Evolutionary conservation across 352 stramenopile species (phyloP).

Genomic region (Globisporangium spinosum): DNA sequence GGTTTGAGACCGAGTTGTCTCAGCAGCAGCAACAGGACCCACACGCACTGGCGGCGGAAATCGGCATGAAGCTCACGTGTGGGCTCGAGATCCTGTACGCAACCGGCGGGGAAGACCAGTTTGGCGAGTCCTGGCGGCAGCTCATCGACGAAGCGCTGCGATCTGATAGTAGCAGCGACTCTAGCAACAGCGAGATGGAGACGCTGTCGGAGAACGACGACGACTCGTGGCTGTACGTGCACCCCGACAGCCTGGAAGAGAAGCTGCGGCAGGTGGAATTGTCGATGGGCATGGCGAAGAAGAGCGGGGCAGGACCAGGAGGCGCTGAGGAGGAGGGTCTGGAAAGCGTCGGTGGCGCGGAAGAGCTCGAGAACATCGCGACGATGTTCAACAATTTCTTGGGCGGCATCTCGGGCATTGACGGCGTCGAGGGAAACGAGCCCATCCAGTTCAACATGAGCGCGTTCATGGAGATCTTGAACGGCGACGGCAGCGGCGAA

Average conservation of each 20-base stretch:
- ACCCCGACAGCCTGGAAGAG: slow-evolving; percentile 70
- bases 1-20: neutral
- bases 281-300: slow-evolving; percentile 19
- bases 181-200: neutral
- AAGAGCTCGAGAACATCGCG: slow-evolving; percentile 68
- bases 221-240: slow-evolving; percentile 76
- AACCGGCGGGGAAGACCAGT: slow-evolving; percentile 38
- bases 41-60: slow-evolving; percentile 31
- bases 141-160: slow-evolving; percentile 34
- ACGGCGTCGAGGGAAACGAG: slow-evolving; percentile 56
- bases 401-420: slow-evolving; percentile 48
- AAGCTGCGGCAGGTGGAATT: slow-evolving; percentile 36
- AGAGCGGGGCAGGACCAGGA: neutral
- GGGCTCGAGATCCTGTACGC: slow-evolving; percentile 72
- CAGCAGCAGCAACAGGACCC: neutral
- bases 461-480: slow-evolving; percentile 66
- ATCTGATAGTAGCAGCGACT: neutral
- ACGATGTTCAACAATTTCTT: slow-evolving; percentile 79
- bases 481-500: slow-evolving; percentile 19
- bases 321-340: neutral
- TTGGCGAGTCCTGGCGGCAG: slow-evolving; percentile 33
- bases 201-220: slow-evolving; percentile 48
- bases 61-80: slow-evolving; percentile 77
- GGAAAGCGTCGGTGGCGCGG: slow-evolving; percentile 31
- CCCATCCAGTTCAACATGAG: slow-evolving; percentile 66